Conservation (phyloP, 768 basidiomycete genomes). For the Auriculariales sp. region DNA sequence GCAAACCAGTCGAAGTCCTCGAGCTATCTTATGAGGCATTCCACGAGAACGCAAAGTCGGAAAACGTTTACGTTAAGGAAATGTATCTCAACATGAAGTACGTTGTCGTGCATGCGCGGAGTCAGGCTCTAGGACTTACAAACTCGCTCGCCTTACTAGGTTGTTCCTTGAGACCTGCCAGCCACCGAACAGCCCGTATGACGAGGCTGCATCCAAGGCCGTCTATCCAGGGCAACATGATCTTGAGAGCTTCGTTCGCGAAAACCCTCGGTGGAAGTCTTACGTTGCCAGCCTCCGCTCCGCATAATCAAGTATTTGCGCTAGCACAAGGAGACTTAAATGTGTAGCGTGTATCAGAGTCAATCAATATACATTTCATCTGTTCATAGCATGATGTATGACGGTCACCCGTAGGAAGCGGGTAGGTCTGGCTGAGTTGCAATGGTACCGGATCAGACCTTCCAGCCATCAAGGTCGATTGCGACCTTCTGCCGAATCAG, state of each 20-base stretch:
- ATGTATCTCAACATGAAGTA: neutral
- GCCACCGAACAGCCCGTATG: neutral
- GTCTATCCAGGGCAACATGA: neutral
- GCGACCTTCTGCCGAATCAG: too few relatives aligned
- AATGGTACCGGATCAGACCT: too few relatives aligned
- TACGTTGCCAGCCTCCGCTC: too few relatives aligned
- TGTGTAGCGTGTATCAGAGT: too few relatives aligned
- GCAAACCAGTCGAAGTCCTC: neutral
- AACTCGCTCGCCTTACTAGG: neutral
- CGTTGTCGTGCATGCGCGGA: too few relatives aligned
- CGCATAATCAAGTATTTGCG: too few relatives aligned
- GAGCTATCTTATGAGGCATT: neutral
- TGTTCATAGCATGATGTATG: too few relatives aligned
- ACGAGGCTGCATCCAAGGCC: neutral
- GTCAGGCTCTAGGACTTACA: neutral
- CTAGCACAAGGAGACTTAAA: too few relatives aligned
- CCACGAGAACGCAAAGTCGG: neutral
- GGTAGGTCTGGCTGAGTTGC: too few relatives aligned
- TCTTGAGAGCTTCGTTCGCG: neutral
- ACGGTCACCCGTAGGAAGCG: too few relatives aligned
- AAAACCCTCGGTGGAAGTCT: neutral
- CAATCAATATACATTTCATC: too few relatives aligned
- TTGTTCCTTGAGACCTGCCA: neutral
- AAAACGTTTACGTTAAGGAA: neutral
- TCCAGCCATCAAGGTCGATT: too few relatives aligned